Conservation (phyloP, 139 green algal genomes). For the Coelastrella sp. region DNA sequence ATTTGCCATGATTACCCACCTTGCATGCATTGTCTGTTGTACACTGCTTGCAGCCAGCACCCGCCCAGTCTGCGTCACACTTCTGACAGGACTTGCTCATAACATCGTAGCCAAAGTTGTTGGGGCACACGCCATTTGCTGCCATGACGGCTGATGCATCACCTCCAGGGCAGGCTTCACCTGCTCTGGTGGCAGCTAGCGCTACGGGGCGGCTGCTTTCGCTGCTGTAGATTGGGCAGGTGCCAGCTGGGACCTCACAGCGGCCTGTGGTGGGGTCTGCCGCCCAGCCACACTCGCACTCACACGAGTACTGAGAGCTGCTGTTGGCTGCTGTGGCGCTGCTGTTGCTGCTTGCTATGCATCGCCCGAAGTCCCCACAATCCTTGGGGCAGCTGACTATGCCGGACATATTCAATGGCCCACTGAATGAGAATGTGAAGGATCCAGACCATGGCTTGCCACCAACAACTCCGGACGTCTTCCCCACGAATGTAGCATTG, state of each 20-base stretch:
- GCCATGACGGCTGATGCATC: background rate
- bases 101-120: slow-evolving; percentile 44
- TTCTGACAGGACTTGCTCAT: slow-evolving; percentile 11
- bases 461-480: background rate
- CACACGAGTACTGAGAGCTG: slow-evolving; percentile 29
- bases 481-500: slow-evolving; percentile 1
- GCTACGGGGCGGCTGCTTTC: background rate
- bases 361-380: slow-evolving; percentile 40
- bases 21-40: slow-evolving; percentile 56
- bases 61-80: slow-evolving; percentile 52
- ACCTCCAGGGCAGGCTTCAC: background rate
- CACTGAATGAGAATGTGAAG: slow-evolving; percentile 12
- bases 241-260: slow-evolving; percentile 42
- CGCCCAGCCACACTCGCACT: slow-evolving; percentile 52
- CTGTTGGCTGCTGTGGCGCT: background rate
- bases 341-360: background rate
- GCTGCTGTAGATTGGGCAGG: slow-evolving; percentile 26
- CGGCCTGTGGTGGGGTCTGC: slow-evolving; percentile 26
- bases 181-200: background rate
- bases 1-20: background rate
- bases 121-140: slow-evolving; percentile 18
- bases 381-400: slow-evolving; percentile 17
- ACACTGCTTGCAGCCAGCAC: slow-evolving; percentile 61
- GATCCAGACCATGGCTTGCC: slow-evolving; percentile 8
- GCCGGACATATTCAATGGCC: background rate